These are phyloP conservation scores for Periconia macrospinosa DNA, from an alignment of 2,329 filamentous ascomycete species.

Conservation along the genomic window DNA sequence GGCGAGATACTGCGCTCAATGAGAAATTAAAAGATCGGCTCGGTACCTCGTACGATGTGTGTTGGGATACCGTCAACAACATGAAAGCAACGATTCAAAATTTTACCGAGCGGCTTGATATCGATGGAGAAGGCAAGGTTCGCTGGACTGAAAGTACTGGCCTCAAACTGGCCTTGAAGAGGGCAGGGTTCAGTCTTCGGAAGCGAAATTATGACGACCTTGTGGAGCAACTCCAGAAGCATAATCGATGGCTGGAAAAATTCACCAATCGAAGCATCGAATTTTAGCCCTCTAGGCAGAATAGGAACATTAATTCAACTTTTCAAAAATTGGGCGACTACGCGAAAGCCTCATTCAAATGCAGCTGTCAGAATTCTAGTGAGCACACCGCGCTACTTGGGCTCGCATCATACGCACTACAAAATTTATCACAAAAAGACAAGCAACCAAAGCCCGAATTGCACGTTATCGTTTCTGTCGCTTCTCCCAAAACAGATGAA, in stretches of 20 bases:
- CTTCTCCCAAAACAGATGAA: background rate
- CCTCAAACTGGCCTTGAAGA: background rate
- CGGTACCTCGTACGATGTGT: background rate
- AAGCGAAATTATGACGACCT: conserved; percentile 2
- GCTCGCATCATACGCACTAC: no score
- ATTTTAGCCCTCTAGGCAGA: background rate
- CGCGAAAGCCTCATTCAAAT: conserved; percentile 4
- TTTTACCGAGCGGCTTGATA: no score
- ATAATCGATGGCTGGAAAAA: conserved; percentile 2
- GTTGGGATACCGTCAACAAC: no score
- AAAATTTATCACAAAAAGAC: no score
- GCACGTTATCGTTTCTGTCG: no score
- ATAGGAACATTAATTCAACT: background rate
- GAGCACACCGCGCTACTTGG: no score
- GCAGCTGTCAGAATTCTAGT: background rate
- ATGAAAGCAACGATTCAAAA: no score
- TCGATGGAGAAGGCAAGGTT: conserved; percentile 1
- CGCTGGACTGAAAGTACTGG: conserved; percentile 1
- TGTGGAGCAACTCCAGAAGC: conserved; percentile 2
- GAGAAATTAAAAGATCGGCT: background rate
- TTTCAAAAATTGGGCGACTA: conserved; percentile 2
- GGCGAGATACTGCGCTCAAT: background rate
- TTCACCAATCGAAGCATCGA: conserved; percentile 4
- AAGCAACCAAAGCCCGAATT: no score
- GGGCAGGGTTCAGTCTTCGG: conserved; percentile 1